Percentiles rank a stretch among this genome's conserved stretches.
Conservation (phyloP, 23 red algal species). For the Gracilaria gracilis region DNA sequence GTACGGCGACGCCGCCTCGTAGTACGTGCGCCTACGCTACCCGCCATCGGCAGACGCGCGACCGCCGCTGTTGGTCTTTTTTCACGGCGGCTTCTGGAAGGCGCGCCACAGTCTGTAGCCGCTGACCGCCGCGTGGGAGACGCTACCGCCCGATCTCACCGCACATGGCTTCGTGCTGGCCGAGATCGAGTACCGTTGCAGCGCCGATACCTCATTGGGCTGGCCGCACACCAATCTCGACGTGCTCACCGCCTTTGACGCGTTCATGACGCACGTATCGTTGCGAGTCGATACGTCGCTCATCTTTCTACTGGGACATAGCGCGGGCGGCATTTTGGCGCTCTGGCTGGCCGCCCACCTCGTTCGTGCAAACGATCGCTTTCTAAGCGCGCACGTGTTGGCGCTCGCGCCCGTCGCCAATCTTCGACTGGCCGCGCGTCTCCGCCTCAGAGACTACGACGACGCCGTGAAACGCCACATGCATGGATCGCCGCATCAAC, state of each 20-base stretch:
- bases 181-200: conserved; percentile 67
- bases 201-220: conserved; percentile 28
- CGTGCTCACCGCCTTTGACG: conserved; percentile 37
- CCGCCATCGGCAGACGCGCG: background rate
- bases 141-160: conserved; percentile 41
- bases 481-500: conserved; percentile 8
- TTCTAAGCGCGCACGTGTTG: background rate
- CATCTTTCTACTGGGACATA: conserved; percentile 45
- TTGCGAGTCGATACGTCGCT: background rate
- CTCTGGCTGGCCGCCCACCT: conserved; percentile 51
- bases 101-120: conserved; percentile 22
- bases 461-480: conserved; percentile 60
- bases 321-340: conserved; percentile 48
- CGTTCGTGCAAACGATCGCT: background rate
- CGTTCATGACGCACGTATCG: background rate
- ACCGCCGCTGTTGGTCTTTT: conserved; percentile 40
- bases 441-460: conserved; percentile 55
- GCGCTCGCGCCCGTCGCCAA: conserved; percentile 66
- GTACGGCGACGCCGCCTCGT: background rate
- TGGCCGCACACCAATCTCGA: conserved; percentile 58
- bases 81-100: conserved; percentile 77
- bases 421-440: conserved; percentile 22
- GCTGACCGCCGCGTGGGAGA: conserved; percentile 35
- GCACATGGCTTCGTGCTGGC: conserved; percentile 28
- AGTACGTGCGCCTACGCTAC: background rate